Evolutionary conservation across 2,329 filamentous ascomycete species (phyloP), one percentile per base, ranked within the genome.

Genomic region (Colletotrichum simmondsii): DNA sequence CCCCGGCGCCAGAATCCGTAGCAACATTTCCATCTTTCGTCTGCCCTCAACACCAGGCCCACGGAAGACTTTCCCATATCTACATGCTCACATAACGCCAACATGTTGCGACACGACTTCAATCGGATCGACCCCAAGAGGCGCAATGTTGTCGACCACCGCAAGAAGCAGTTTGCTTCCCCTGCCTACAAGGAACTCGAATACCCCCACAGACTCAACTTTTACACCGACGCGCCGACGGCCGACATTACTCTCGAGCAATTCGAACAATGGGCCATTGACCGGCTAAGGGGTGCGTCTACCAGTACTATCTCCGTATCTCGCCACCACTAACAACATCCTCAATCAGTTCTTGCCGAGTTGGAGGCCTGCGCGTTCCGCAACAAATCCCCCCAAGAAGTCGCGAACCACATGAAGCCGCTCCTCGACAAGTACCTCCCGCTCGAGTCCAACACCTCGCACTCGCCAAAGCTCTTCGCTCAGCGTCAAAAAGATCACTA

Each of bases 221-320:
- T 98, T 83, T 99, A 99, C 85, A 86, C 91, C 56, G 88, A 92
- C 30, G 94, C 97, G 58, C 97, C 97, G 0, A 98, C 95, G 0
- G 93, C 94, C 60, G 97, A 99, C 80, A 97, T 99, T 77, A 97
- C 95, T 0, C 91, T 99, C 54, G 97, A 99, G 80, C 92, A 99
- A 81, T 99, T 99, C 79, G 97, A 99, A 81, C 95, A 98, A 89
- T 99, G 97, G 97, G 97, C 95, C 12, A 98, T 99, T 79, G 94
- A 97, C 79, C 89, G 97, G 70, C 83, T 99, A 76, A 92, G 95
- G 84, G 90, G 95, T 95, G 85, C 68, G 85, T 65, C 19, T 2
- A 26, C 6, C 46, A 57, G 57, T 37, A 32, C 6, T 4, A 10
- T 53, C 19, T 32, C 5, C 11, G 5, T 4, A 35, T 49, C 16